Conservation (phyloP, 2,329 filamentous ascomycete species). For the Grosmannia serpens region DNA sequence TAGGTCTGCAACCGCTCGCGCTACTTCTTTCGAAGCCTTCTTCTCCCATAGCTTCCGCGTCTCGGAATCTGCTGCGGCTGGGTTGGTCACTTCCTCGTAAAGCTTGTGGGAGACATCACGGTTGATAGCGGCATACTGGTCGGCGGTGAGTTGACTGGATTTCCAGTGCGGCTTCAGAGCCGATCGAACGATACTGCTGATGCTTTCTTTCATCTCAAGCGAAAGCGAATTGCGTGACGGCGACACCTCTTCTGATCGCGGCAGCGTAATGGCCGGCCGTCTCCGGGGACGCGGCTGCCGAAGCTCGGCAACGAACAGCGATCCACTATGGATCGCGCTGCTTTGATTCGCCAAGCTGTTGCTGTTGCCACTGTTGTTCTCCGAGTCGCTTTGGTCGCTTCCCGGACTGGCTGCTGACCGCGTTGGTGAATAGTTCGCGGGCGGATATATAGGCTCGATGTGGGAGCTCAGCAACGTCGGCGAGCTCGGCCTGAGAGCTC, state of each 20-base stretch:
- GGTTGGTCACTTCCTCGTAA: constrained; percentile 56
- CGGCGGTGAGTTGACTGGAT: constrained; percentile 66
- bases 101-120: constrained; percentile 77
- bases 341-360: constrained; percentile 19
- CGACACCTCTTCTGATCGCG: constrained; percentile 52
- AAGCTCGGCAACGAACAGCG: constrained; percentile 31
- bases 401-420: constrained; percentile 18
- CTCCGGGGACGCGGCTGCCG: constrained; percentile 41
- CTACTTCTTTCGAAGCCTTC: constrained; percentile 68
- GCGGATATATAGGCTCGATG: constrained; percentile 63
- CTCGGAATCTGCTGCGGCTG: constrained; percentile 49
- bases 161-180: constrained; percentile 76
- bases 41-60: constrained; percentile 62
- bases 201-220: constrained; percentile 73
- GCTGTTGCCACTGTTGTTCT: constrained; percentile 2
- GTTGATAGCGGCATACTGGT: constrained; percentile 89
- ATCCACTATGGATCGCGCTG: constrained; percentile 17
- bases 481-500: constrained; percentile 48
- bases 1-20: constrained; percentile 55
- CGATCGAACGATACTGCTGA: constrained; percentile 77
- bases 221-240: constrained; percentile 56
- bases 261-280: constrained; percentile 27
- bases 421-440: constrained; percentile 60
- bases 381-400: constrained; percentile 33
- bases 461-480: constrained; percentile 57